phyloP scores from a whole-genome alignment of 106 monocot genomes.

The Apostasia ramifera region DNA sequence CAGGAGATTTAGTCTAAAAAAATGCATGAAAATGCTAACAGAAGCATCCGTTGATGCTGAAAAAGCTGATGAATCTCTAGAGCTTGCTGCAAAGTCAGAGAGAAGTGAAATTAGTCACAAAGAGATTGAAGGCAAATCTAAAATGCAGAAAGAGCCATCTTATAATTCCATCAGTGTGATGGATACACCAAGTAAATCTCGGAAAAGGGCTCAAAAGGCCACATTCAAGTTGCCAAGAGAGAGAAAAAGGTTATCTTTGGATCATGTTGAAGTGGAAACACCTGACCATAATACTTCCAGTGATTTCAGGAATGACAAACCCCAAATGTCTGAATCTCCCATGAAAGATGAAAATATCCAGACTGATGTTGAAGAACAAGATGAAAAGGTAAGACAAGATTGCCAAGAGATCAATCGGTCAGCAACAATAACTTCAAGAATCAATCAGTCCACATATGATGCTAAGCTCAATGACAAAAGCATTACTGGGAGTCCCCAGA shows the following conservation, averaged over 20 bases:
- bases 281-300: slow-evolving; percentile 7
- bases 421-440: neutral
- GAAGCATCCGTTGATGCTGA: neutral
- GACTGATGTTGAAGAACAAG: neutral
- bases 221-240: slow-evolving; percentile 7
- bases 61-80: neutral
- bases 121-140: neutral
- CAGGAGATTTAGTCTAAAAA: neutral
- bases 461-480: neutral
- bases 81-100: neutral
- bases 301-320: slow-evolving; percentile 3
- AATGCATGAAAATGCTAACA: neutral
- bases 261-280: slow-evolving; percentile 2
- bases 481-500: neutral
- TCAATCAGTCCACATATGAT: neutral
- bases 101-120: neutral
- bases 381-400: neutral
- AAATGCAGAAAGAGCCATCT: neutral
- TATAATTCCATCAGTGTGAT: neutral
- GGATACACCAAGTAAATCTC: slow-evolving; percentile 5
- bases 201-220: slow-evolving; percentile 5
- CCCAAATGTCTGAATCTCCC: slow-evolving; percentile 1
- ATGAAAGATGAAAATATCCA: slow-evolving; percentile 1
- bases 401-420: neutral
- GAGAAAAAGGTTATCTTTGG: slow-evolving; percentile 10